Base-by-base conservation (phyloP, 2,329 filamentous ascomycete species). In the Didymella glomerata region DNA sequence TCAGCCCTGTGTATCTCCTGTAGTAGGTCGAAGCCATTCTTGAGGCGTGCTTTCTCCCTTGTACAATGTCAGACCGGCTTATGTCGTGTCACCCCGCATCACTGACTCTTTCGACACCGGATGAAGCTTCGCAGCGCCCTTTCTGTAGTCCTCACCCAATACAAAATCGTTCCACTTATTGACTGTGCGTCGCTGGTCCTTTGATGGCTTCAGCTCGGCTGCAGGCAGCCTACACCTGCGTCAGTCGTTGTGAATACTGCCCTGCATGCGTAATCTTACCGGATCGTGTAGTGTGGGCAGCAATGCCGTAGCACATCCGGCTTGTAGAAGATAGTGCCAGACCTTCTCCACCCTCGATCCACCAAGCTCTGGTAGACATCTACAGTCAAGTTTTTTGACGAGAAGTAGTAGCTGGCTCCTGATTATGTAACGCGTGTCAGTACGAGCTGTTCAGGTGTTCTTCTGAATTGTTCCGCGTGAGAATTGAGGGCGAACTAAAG, bases 231-330 rank as follows among this genome's bases (percentile, higher is more conserved):
- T 82, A 57, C 24, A n/a, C 30, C 30, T 22, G 36, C 24, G 44
- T 70, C 45, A 72, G 57, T 54, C 38, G 16, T 30, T 38, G 28
- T 28, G 16, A n/a, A 45, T 28, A 30, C 3, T 28, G 20, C 24
- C 22, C 48, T 22, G n/a, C 32, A 24, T 24, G 18, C 11, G 27
- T 38, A 49, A 36, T n/a, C 72, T 51, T 67, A 82, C 81, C 80
- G 87, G 53, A 95, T 88, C 1, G 90, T 93, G 75, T 94, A 98
- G 72, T 97, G 93, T 44, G 93, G 93, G 76, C 95, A 99, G 72
- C 95, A 99, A 62, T 92, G 91, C 56, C 88, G 83, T 58, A 85
- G 84, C 69, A 92, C 88, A 76, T 95, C 90, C 14, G 91, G 91
- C 61, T 91, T 87, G 77, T 95, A 95, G 48, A 95, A 80, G 9